Evolutionary conservation across 1,139 yeast genomes (phyloP).

Genomic region (Lizanozyma gosingica): DNA sequence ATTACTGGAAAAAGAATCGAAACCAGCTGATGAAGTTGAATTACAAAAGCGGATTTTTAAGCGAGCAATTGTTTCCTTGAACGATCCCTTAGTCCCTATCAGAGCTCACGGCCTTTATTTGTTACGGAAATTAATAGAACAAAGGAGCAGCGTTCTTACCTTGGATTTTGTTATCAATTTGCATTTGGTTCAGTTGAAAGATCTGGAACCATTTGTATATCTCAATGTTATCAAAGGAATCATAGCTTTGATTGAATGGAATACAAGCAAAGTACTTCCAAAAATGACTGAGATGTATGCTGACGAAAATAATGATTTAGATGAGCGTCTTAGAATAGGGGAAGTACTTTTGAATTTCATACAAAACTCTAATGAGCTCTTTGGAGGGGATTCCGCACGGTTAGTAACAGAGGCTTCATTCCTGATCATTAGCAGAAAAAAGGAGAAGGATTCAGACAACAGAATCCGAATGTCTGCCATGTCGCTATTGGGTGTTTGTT

Average conservation of each 20-base stretch:
- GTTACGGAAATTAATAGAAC: constrained; percentile 48
- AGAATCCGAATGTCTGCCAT: constrained; percentile 76
- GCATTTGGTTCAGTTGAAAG: constrained; percentile 58
- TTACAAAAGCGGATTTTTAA: constrained; percentile 25
- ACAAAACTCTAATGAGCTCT: constrained; percentile 37
- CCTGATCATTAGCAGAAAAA: constrained; percentile 26
- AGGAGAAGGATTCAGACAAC: constrained; percentile 34
- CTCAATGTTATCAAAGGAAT: constrained; percentile 77
- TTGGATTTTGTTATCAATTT: constrained; percentile 49
- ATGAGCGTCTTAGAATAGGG: constrained; percentile 66
- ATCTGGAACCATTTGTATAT: constrained; percentile 81
- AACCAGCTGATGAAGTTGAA: constrained; percentile 10
- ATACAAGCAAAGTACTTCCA: constrained; percentile 30
- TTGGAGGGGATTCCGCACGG: constrained; percentile 29
- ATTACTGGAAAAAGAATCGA: constrained; percentile 19
- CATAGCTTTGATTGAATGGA: constrained; percentile 43
- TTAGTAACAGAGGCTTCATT: constrained; percentile 25
- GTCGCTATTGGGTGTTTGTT: constrained; percentile 66
- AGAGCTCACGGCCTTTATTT: constrained; percentile 78
- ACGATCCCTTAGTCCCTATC: constrained; percentile 76
- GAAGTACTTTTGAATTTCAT: constrained; percentile 66
- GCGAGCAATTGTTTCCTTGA: constrained; percentile 57
- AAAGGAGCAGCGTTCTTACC: constrained; percentile 41
- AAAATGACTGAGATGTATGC: constrained; percentile 35
- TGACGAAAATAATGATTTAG: constrained; percentile 27